phyloP scores from a whole-genome alignment of 2,329 filamentous ascomycete genomes.

The Pseudogymnoascus sp. region DNA sequence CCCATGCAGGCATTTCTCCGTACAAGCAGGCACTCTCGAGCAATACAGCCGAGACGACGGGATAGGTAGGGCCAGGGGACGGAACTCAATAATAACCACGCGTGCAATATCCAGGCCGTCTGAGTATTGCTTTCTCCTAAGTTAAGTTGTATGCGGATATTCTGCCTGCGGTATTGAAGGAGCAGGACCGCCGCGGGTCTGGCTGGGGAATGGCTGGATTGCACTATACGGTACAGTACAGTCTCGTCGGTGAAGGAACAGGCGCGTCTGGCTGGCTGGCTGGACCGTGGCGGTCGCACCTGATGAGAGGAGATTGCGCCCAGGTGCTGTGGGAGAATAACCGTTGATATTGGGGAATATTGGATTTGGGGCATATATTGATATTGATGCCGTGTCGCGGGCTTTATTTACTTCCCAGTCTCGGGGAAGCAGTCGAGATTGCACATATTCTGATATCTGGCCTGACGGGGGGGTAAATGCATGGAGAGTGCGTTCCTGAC shows the following conservation, averaged over 20 bases:
- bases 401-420: background rate
- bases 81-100: background rate
- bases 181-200: background rate
- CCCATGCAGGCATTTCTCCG: background rate
- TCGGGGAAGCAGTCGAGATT: background rate
- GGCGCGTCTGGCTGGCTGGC: background rate
- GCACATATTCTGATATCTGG: background rate
- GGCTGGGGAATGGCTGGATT: background rate
- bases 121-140: background rate
- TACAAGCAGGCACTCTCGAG: background rate
- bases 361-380: background rate
- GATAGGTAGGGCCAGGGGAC: background rate
- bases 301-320: background rate
- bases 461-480: background rate
- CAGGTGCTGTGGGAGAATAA: background rate
- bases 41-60: background rate
- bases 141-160: background rate
- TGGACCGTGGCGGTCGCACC: background rate
- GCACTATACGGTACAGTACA: background rate
- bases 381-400: background rate
- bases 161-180: background rate
- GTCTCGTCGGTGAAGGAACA: background rate
- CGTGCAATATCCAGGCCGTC: background rate
- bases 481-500: background rate
- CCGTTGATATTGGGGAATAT: slow-evolving; percentile 4